These are phyloP conservation scores for Oryza rufipogon DNA, from an alignment of 176 grass and related monocot species.

Conservation along the genomic window DNA sequence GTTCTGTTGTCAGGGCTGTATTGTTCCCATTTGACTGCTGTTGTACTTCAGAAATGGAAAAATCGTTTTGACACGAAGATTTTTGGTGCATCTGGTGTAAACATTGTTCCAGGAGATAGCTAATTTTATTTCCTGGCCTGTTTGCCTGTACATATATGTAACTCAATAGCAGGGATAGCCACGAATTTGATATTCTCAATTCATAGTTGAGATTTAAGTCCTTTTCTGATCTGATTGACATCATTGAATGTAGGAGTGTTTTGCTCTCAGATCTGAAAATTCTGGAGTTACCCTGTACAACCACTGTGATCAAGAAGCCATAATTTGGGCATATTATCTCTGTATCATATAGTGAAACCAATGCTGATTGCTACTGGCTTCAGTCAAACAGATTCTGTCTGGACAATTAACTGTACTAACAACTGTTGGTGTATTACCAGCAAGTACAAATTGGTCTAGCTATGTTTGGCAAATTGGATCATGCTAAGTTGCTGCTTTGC, in stretches of 20 bases:
- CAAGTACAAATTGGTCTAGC: no score
- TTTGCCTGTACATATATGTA: constrained; percentile 44
- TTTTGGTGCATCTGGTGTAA: constrained; percentile 16
- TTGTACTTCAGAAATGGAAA: constrained; percentile 37
- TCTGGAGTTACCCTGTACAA: neutral
- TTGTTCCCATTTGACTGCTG: constrained; percentile 49
- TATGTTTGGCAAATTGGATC: neutral
- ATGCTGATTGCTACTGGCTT: no score
- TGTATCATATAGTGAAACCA: neutral
- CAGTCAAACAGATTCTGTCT: no score
- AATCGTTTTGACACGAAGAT: constrained; percentile 1
- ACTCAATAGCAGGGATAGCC: constrained; percentile 10
- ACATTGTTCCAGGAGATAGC: constrained; percentile 25
- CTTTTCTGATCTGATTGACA: neutral
- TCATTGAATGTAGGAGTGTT: neutral
- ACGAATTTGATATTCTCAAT: constrained; percentile 12
- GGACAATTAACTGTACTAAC: no score
- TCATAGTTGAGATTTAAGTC: constrained; percentile 4
- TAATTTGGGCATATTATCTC: neutral
- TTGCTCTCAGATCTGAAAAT: neutral
- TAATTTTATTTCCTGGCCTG: neutral
- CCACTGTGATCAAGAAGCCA: neutral
- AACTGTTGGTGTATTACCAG: no score
- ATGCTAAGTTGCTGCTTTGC: neutral
- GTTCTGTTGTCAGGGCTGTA: constrained; percentile 83